Conservation (phyloP, 257 asterid genomes). For the Ballota nigra region DNA sequence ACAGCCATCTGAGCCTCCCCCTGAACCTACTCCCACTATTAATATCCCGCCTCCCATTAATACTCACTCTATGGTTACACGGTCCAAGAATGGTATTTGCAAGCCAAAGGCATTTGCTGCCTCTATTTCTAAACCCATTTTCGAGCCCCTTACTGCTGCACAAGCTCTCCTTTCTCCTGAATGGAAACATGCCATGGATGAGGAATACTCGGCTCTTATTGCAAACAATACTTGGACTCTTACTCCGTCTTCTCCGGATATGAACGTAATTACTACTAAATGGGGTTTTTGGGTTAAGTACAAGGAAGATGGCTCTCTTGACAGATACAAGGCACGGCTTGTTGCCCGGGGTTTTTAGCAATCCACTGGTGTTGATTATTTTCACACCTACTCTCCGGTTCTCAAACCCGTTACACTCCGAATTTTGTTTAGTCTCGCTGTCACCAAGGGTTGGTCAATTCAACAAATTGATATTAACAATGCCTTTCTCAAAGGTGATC, state of each 20-base stretch:
- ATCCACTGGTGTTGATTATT: not conserved
- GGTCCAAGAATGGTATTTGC: too few species aligned
- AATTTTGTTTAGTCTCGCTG: not conserved
- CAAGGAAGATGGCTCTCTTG: not conserved
- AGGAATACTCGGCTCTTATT: not conserved
- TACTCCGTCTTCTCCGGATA: not conserved
- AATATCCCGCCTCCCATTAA: too few species aligned
- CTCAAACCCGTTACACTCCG: not conserved
- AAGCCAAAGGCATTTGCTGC: too few species aligned
- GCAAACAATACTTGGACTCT: not conserved
- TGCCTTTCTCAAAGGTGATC: not conserved
- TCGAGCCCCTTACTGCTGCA: too few species aligned
- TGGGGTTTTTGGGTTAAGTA: not conserved
- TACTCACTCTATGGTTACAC: too few species aligned
- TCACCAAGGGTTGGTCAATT: not conserved
- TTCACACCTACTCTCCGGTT: not conserved
- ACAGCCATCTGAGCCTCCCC: too few species aligned
- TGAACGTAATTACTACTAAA: not conserved
- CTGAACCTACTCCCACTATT: too few species aligned
- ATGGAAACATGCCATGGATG: not conserved
- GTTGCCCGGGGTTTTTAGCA: not conserved
- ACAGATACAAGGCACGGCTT: not conserved
- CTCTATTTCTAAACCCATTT: too few species aligned
- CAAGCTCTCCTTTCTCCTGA: too few species aligned
- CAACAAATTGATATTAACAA: not conserved